Evolutionary conservation across 805 yeast genomes (phyloP), one percentile per base, ranked within the genome.

Genomic region (Wickerhamomyces silvicola): DNA sequence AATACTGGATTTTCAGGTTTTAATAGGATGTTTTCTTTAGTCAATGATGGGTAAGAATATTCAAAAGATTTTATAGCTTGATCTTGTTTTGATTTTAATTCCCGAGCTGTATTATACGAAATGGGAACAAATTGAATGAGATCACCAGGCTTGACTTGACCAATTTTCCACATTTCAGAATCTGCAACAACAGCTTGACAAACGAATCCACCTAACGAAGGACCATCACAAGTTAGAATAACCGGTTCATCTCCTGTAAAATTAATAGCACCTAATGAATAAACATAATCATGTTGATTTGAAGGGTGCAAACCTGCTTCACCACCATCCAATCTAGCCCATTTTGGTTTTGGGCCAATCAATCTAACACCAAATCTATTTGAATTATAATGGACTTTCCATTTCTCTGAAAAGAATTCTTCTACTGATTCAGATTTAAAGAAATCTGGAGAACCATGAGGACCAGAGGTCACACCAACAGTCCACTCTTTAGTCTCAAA

Each of bases 191-290:
- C 97, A 7, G 94, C 97, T 54, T 87, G 82, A 60, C 97, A 90
- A 21, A 90, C 97, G 53, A 90, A 92, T 1, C 98, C 98, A 52
- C 98, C 97, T 36, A 90, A 72, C 9, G 95, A 83, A 25, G 98
- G 97, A 42, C 97, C 97, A 62, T 90, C 98, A 54, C 97, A 85
- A 3, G 97, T 86, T 57, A 90, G 70, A 42, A 90, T 87, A 21
- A 90, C 98, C 1, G 97, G 97, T 60, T 90, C 97, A 61, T 92
- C 97, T 60, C 98, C 98, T 22, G 97, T 92, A 57, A 92, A 92
- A 61, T 92, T 92, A 57, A 90, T 81, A 18, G 98, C 97, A 48
- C 98, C 97, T 32, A 87, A 64, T 1, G 97, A 86, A 57, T 90
- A 90, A 32, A 90, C 97, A 53, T 90, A 92, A 64, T 90, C 98